Percentiles rank a stretch among this genome's conserved stretches.
Conservation (phyloP, 1,284 basidiomycete genomes). For the Microbotryum silenes-acaulis region DNA sequence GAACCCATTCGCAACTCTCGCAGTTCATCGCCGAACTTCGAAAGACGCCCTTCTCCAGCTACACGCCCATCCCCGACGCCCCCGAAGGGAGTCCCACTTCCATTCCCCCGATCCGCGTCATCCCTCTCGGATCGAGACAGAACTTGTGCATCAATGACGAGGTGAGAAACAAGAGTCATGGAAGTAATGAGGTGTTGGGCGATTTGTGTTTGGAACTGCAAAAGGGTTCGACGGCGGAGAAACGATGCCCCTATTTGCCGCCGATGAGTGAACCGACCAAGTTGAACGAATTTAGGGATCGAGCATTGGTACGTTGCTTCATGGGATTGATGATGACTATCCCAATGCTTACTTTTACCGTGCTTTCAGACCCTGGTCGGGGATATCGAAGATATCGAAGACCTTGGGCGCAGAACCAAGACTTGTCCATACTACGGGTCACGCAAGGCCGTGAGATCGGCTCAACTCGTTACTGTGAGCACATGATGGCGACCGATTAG, state of each 20-base stretch:
- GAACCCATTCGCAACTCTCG: constrained; percentile 89
- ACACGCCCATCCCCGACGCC: background rate
- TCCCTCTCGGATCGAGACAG: constrained; percentile 81
- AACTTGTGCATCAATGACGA: constrained; percentile 89
- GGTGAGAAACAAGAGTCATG: constrained; percentile 53
- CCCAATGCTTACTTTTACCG: background rate
- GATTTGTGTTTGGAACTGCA: constrained; percentile 84
- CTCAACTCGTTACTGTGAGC: constrained; percentile 38
- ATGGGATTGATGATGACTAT: background rate
- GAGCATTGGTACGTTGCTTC: constrained; percentile 59
- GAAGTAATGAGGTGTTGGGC: constrained; percentile 60
- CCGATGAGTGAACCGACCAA: constrained; percentile 58
- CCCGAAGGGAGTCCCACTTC: background rate
- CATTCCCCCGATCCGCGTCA: constrained; percentile 46
- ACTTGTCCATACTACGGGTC: constrained; percentile 93
- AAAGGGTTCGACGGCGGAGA: constrained; percentile 57
- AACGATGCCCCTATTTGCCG: constrained; percentile 73
- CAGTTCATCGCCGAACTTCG: constrained; percentile 81
- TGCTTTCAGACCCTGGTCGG: constrained; percentile 63
- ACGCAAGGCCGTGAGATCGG: constrained; percentile 74
- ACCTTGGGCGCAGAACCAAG: constrained; percentile 56
- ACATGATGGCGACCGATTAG: background rate
- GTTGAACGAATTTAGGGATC: constrained; percentile 81
- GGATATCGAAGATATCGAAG: constrained; percentile 88
- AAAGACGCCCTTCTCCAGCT: constrained; percentile 52